A percentile compares a stretch with the other conserved stretches of the same genome.
These are phyloP conservation scores for Jimgerdemannia lactiflua DNA, from an alignment of 192 early-diverging fungal species.

Conservation along the genomic window DNA sequence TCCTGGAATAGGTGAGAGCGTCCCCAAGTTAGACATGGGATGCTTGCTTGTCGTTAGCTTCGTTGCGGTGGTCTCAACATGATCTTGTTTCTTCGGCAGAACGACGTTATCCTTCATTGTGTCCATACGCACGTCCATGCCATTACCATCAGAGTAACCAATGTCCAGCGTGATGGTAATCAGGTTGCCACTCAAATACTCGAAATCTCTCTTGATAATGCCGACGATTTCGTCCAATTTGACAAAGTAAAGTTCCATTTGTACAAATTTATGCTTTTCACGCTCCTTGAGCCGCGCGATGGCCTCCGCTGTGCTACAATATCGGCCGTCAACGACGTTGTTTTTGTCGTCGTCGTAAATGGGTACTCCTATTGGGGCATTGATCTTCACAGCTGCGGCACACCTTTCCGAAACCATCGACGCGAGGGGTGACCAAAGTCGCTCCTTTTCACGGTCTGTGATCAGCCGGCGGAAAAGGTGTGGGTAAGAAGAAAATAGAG, in stretches of 20 bases:
- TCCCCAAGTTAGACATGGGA: neutral
- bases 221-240: constrained; percentile 59
- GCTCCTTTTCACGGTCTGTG: constrained; percentile 57
- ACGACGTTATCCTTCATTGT: neutral
- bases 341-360: constrained; percentile 24
- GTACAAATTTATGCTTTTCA: constrained; percentile 61
- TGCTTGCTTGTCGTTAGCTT: neutral
- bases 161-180: constrained; percentile 70
- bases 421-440: constrained; percentile 68
- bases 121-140: constrained; percentile 22
- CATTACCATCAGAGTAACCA: constrained; percentile 37
- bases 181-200: constrained; percentile 59
- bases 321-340: constrained; percentile 1
- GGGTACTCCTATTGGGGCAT: constrained; percentile 26
- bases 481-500: constrained; percentile 58
- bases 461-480: constrained; percentile 51
- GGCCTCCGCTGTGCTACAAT: constrained; percentile 6
- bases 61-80: neutral
- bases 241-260: constrained; percentile 59
- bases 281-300: constrained; percentile 47
- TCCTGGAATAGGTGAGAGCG: neutral
- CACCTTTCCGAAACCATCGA: constrained; percentile 54
- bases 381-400: constrained; percentile 35
- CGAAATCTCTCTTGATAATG: constrained; percentile 60
- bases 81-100: neutral